Evolutionary conservation across 192 early-diverging fungal genomes (phyloP).

Genomic region (Endogone sp.): DNA sequence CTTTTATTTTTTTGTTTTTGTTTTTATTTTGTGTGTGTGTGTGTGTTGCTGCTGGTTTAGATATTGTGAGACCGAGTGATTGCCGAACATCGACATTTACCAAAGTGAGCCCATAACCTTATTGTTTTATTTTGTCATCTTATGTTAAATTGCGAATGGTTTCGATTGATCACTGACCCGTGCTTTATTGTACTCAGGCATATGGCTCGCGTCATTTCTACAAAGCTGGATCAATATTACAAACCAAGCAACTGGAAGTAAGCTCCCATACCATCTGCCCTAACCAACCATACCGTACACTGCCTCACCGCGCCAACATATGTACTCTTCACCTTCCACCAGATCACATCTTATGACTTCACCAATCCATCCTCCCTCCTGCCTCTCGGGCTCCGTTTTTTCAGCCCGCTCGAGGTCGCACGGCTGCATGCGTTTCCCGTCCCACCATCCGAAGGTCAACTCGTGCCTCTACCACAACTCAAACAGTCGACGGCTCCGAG

Average conservation of each 20-base stretch:
- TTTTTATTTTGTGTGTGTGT: too few relatives aligned
- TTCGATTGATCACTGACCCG: too few relatives aligned
- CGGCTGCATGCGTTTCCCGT: slow-evolving; percentile 78
- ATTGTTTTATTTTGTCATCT: neutral
- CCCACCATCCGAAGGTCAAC: neutral
- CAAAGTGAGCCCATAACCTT: slow-evolving; percentile 43
- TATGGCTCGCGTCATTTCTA: slow-evolving; percentile 80
- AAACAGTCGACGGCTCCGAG: neutral
- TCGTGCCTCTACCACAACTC: neutral
- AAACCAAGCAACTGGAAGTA: slow-evolving; percentile 69
- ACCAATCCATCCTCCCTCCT: slow-evolving; percentile 60
- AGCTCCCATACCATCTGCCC: neutral
- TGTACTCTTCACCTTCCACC: neutral
- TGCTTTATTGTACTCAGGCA: too few relatives aligned
- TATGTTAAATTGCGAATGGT: neutral
- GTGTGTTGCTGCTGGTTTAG: too few relatives aligned
- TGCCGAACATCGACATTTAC: slow-evolving; percentile 68
- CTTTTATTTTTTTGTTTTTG: too few relatives aligned
- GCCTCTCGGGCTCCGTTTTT: slow-evolving; percentile 70
- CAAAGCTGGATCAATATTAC: slow-evolving; percentile 73
- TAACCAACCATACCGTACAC: too few relatives aligned
- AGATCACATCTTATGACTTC: slow-evolving; percentile 56
- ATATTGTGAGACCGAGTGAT: slow-evolving; percentile 56
- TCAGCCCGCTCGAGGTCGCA: slow-evolving; percentile 78
- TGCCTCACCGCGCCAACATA: neutral